A percentile compares a stretch with the other conserved stretches of the same genome.
Conservation (phyloP, 2,329 filamentous ascomycete species). For the Penicillium sp. region DNA sequence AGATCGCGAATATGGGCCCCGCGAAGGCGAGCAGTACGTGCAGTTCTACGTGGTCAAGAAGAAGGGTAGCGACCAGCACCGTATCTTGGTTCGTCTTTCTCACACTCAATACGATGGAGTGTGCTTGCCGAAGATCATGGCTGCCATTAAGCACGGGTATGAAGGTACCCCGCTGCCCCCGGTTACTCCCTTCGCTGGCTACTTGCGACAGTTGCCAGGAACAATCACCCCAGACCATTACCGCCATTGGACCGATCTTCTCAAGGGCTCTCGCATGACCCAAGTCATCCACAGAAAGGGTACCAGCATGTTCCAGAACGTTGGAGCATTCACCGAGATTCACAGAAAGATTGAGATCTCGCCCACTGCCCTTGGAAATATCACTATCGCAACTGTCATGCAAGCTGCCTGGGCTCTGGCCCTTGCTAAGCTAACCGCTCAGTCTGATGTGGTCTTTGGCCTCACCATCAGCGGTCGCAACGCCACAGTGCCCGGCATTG, state of each 20-base stretch:
- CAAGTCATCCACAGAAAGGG: constrained; percentile 36
- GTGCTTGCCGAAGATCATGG: constrained; percentile 62
- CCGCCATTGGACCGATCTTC: constrained; percentile 61
- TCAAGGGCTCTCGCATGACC: constrained; percentile 56
- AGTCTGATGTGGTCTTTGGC: constrained; percentile 63
- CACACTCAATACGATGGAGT: constrained; percentile 71
- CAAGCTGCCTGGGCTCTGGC: constrained; percentile 66
- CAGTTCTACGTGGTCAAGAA: constrained; percentile 58
- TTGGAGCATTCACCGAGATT: constrained; percentile 39
- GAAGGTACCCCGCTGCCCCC: constrained; percentile 41
- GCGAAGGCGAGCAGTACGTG: constrained; percentile 60
- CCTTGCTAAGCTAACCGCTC: constrained; percentile 55
- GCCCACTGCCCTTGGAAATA: constrained; percentile 53
- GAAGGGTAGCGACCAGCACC: constrained; percentile 43
- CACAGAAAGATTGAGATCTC: constrained; percentile 38
- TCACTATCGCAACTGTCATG: constrained; percentile 65
- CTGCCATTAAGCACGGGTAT: constrained; percentile 59
- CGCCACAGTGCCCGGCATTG: constrained; percentile 55
- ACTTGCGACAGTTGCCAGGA: constrained; percentile 44
- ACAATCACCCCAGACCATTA: constrained; percentile 50
- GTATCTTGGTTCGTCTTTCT: constrained; percentile 61
- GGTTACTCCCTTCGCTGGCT: constrained; percentile 48
- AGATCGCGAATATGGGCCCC: constrained; percentile 58
- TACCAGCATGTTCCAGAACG: constrained; percentile 38
- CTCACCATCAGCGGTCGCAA: constrained; percentile 66